These are phyloP conservation scores for Gracilariopsis chorda DNA, from an alignment of 23 red algal genomes.

Conservation along the genomic window DNA sequence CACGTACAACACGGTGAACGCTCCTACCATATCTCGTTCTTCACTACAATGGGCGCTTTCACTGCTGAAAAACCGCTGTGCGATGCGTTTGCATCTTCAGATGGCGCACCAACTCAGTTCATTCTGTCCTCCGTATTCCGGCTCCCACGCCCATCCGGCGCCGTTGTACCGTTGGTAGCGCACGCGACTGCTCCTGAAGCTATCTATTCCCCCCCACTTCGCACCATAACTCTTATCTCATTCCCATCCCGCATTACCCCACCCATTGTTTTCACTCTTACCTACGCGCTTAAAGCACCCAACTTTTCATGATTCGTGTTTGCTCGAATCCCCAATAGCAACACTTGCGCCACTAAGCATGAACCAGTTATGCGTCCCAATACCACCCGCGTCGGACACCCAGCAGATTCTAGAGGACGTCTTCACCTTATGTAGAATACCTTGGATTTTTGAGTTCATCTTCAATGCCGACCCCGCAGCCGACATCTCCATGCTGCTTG, in stretches of 20 bases:
- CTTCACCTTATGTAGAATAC: slow-evolving; percentile 52
- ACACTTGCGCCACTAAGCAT: not conserved
- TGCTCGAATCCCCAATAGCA: not conserved
- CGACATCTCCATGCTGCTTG: slow-evolving; percentile 68
- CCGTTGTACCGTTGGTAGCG: too few species aligned
- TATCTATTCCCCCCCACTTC: not conserved
- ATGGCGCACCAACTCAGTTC: too few species aligned
- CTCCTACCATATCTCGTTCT: too few species aligned
- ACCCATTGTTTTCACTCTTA: not conserved
- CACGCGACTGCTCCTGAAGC: too few species aligned
- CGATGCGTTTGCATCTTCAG: too few species aligned
- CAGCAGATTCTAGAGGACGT: slow-evolving; percentile 59
- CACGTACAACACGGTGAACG: not conserved
- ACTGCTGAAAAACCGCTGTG: too few species aligned
- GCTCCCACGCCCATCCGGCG: too few species aligned
- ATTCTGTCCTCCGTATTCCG: too few species aligned
- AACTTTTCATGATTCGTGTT: not conserved
- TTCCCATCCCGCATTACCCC: not conserved
- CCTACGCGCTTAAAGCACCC: not conserved
- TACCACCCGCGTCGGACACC: slow-evolving; percentile 50
- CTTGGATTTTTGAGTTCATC: slow-evolving; percentile 71
- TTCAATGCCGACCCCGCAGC: slow-evolving; percentile 62
- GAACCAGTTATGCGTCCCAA: slow-evolving; percentile 65
- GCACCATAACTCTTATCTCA: not conserved
- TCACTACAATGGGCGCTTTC: too few species aligned